Evolutionary conservation across 1,139 yeast species (phyloP).

Genomic region (Magnusiomyces paraingens): DNA sequence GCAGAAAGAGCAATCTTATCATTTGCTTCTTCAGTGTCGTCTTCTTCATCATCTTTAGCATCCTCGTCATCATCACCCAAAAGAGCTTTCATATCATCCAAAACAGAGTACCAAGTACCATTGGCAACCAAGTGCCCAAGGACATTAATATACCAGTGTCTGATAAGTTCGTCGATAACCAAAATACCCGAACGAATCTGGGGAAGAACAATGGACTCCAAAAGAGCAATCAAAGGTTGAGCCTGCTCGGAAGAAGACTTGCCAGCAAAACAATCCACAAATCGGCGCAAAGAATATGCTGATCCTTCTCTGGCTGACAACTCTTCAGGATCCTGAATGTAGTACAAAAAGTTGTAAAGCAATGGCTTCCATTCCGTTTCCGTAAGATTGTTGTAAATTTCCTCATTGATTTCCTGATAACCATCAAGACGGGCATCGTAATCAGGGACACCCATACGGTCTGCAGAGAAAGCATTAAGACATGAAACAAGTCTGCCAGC

Average conservation of each 20-base stretch:
- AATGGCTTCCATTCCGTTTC: slow-evolving; percentile 76
- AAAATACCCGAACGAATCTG: slow-evolving; percentile 64
- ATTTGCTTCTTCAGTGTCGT: slow-evolving; percentile 66
- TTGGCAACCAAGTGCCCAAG: slow-evolving; percentile 57
- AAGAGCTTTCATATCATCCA: slow-evolving; percentile 63
- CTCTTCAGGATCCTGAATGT: slow-evolving; percentile 73
- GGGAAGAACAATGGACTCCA: slow-evolving; percentile 58
- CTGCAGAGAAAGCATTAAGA: slow-evolving; percentile 61
- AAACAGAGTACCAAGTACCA: slow-evolving; percentile 15
- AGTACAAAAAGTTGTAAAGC: slow-evolving; percentile 59
- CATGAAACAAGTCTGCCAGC: slow-evolving; percentile 51
- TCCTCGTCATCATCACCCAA: slow-evolving; percentile 43
- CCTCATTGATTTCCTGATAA: slow-evolving; percentile 59
- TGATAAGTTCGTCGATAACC: slow-evolving; percentile 53
- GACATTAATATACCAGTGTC: slow-evolving; percentile 62
- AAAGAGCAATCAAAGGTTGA: slow-evolving; percentile 36
- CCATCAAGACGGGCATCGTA: slow-evolving; percentile 69
- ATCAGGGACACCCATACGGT: slow-evolving; percentile 68
- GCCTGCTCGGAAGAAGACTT: slow-evolving; percentile 21
- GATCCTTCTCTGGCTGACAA: slow-evolving; percentile 78
- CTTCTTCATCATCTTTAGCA: not conserved
- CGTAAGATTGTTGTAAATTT: slow-evolving; percentile 38
- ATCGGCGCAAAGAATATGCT: slow-evolving; percentile 55
- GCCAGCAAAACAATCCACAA: slow-evolving; percentile 44
- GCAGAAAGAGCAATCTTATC: not conserved